Percentiles rank a stretch among this genome's conserved stretches.
These are phyloP conservation scores for Pascua sp. DNA, from an alignment of 1,284 basidiomycete genomes.

Conservation along the genomic window DNA sequence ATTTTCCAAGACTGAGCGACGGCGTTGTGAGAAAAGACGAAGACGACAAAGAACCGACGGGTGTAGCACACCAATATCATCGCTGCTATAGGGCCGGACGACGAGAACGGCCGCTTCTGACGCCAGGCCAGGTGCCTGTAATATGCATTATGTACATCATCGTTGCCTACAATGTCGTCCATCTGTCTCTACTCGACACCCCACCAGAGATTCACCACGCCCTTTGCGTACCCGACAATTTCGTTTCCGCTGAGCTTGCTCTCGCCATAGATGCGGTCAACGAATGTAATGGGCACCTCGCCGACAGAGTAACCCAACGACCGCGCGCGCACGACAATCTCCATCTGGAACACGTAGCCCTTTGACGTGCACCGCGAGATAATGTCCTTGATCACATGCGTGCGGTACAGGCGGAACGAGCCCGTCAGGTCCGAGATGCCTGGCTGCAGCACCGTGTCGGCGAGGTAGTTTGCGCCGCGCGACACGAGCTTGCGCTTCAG, in stretches of 20 bases:
- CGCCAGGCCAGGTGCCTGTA: slow-evolving; percentile 1
- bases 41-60: too few relatives aligned
- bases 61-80: neutral
- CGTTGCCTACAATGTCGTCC: neutral
- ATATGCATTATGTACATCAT: slow-evolving; percentile 15
- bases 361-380: slow-evolving; percentile 77
- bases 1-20: neutral
- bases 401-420: slow-evolving; percentile 76
- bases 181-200: slow-evolving; percentile 49
- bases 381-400: slow-evolving; percentile 70
- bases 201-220: slow-evolving; percentile 74
- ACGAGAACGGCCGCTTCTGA: neutral
- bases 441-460: slow-evolving; percentile 72
- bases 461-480: slow-evolving; percentile 79
- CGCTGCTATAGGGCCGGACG: neutral
- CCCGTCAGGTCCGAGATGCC: slow-evolving; percentile 84
- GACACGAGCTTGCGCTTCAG: slow-evolving; percentile 80
- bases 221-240: slow-evolving; percentile 81
- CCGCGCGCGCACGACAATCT: slow-evolving; percentile 87
- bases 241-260: slow-evolving; percentile 85
- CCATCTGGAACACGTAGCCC: slow-evolving; percentile 96
- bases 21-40: neutral
- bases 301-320: slow-evolving; percentile 77
- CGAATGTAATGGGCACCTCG: slow-evolving; percentile 89
- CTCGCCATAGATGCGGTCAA: slow-evolving; percentile 87